These are phyloP conservation scores for Mesembryanthemum crystallinum DNA, from an alignment of 148 eudicot genomes.

Conservation along the genomic window DNA sequence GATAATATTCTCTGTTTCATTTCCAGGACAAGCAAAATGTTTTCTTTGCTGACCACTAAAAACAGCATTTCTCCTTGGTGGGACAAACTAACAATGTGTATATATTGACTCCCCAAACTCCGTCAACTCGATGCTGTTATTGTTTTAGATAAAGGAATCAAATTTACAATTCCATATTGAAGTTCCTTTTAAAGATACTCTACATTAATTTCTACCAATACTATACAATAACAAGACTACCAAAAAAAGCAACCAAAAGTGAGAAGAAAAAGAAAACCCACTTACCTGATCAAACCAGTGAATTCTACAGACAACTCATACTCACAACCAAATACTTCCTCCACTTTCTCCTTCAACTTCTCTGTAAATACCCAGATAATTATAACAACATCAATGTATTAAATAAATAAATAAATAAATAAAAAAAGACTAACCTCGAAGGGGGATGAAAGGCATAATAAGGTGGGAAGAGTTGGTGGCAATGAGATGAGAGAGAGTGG, in stretches of 20 bases:
- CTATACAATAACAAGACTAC: neutral
- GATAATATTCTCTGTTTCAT: neutral
- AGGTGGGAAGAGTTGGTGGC: conserved; percentile 82
- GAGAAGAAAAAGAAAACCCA: neutral
- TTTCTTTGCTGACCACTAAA: neutral
- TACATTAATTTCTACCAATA: neutral
- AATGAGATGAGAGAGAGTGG: conserved; percentile 90
- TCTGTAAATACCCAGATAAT: conserved; percentile 22
- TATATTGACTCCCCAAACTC: neutral
- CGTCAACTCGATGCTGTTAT: neutral
- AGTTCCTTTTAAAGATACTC: neutral
- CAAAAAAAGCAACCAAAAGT: neutral
- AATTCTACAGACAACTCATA: conserved; percentile 84
- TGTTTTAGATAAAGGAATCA: neutral
- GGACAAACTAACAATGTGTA: neutral
- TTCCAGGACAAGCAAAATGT: neutral
- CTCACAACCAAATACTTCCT: conserved; percentile 76
- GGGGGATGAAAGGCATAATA: conserved; percentile 74
- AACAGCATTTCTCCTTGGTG: neutral
- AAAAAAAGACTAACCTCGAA: conserved; percentile 43
- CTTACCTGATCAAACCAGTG: conserved; percentile 92
- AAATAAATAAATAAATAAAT: neutral
- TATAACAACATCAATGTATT: neutral
- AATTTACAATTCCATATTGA: neutral
- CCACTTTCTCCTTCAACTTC: conserved; percentile 69